These are phyloP conservation scores for Botryosphaeria dothidea DNA, from an alignment of 2,329 filamentous ascomycete species.

Conservation along the genomic window DNA sequence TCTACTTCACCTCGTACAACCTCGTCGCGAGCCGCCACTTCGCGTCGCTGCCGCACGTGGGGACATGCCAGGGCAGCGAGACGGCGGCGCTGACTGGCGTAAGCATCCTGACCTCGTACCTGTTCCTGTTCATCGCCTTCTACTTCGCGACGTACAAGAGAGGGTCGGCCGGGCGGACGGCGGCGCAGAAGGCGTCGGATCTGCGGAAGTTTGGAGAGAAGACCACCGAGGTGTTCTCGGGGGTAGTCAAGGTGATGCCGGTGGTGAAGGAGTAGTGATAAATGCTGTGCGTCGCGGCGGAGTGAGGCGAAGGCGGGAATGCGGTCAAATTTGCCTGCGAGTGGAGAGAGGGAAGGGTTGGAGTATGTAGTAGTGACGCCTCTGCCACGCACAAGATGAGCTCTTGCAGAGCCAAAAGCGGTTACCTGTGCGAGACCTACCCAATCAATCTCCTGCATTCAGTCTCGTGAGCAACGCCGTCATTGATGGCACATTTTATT, in stretches of 20 bases:
- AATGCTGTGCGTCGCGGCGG: neutral
- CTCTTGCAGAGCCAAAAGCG: too few species aligned
- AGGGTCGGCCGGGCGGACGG: neutral
- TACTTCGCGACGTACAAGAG: constrained; percentile 86
- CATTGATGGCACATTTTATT: too few species aligned
- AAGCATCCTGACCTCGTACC: constrained; percentile 87
- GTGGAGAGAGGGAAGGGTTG: too few species aligned
- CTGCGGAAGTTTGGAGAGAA: neutral
- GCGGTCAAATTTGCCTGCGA: too few species aligned
- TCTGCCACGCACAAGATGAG: too few species aligned
- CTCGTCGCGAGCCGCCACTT: constrained; percentile 95
- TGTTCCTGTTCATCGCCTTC: constrained; percentile 97
- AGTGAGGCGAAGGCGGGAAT: too few species aligned
- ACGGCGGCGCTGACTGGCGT: constrained; percentile 93
- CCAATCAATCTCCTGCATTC: too few species aligned
- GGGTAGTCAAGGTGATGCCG: neutral
- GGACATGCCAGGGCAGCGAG: constrained; percentile 90
- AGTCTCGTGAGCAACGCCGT: too few species aligned
- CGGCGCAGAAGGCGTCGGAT: neutral
- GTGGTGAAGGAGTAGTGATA: neutral
- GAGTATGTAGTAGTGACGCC: too few species aligned
- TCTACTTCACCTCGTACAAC: constrained; percentile 97
- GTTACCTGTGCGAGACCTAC: too few species aligned
- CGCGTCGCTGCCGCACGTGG: constrained; percentile 76
- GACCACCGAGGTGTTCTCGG: neutral